Percentiles rank a stretch among this genome's conserved stretches.
Evolutionary conservation across 176 grass and related monocot species (phyloP).

Genomic region (Themeda triandra): DNA sequence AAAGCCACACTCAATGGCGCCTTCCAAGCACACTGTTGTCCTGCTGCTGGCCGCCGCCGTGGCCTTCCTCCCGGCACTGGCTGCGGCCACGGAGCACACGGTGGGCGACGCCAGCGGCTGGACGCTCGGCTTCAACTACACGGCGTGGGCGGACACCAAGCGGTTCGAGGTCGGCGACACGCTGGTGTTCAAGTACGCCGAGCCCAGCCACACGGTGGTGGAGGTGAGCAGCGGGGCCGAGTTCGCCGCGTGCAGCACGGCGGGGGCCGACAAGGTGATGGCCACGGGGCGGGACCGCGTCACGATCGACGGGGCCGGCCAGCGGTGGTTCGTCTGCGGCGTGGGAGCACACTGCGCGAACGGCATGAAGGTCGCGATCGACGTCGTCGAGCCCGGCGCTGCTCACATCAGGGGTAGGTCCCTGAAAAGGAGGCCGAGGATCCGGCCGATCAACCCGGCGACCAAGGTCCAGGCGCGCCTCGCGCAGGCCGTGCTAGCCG

Average conservation of each 20-base stretch:
- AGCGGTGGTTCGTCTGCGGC: conserved; percentile 44
- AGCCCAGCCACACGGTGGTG: conserved; percentile 24
- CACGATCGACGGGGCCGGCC: conserved; percentile 19
- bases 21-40: conserved; percentile 29
- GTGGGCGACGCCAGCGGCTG: conserved; percentile 51
- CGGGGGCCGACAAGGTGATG: not conserved
- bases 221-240: conserved; percentile 31
- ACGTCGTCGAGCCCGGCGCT: too few species aligned
- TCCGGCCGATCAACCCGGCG: not conserved
- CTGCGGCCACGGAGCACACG: conserved; percentile 34
- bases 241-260: conserved; percentile 20
- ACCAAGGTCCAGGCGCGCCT: conserved; percentile 12
- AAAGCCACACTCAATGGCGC: too few species aligned
- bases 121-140: conserved; percentile 27
- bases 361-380: too few species aligned
- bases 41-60: not conserved
- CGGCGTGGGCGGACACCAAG: conserved; percentile 33
- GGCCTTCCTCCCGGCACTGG: not conserved
- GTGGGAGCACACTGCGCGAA: conserved; percentile 28
- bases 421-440: not conserved
- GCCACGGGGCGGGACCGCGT: conserved; percentile 22
- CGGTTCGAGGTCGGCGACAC: conserved; percentile 53
- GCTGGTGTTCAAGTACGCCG: conserved; percentile 52
- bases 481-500: not conserved
- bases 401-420: not conserved